These are phyloP conservation scores for Wickerhamomyces chambardii DNA, from an alignment of 805 yeast genomes.

Conservation along the genomic window DNA sequence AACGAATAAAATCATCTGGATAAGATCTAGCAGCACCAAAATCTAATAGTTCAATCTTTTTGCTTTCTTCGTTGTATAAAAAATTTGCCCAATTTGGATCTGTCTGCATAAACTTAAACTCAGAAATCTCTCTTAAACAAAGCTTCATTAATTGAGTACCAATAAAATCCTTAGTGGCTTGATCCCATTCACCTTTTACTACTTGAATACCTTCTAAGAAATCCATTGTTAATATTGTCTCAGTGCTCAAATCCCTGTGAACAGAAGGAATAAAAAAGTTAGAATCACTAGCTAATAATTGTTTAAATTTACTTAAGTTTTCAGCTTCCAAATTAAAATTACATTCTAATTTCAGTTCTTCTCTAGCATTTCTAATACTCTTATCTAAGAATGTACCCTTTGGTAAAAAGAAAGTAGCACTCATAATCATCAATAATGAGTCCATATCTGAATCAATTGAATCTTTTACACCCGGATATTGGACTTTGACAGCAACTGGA, in stretches of 20 bases:
- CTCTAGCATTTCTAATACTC: slow-evolving; percentile 87
- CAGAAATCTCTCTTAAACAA: slow-evolving; percentile 77
- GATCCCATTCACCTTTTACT: slow-evolving; percentile 66
- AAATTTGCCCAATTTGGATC: slow-evolving; percentile 99
- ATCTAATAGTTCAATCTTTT: slow-evolving; percentile 78
- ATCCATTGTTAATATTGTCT: slow-evolving; percentile 85
- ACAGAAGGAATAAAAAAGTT: slow-evolving; percentile 79
- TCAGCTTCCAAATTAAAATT: slow-evolving; percentile 88
- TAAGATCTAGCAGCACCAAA: slow-evolving; percentile 93
- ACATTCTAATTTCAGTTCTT: slow-evolving; percentile 95
- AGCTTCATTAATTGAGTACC: slow-evolving; percentile 82
- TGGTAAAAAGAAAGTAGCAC: slow-evolving; percentile 84
- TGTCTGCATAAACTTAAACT: slow-evolving; percentile 90
- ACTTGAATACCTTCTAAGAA: slow-evolving; percentile 78
- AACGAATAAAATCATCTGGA: slow-evolving; percentile 52
- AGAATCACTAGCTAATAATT: slow-evolving; percentile 47
- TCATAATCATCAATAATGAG: slow-evolving; percentile 68
- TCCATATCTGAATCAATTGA: slow-evolving; percentile 93
- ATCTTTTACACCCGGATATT: slow-evolving; percentile 93
- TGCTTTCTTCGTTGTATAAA: slow-evolving; percentile 62
- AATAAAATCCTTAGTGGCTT: slow-evolving; percentile 69
- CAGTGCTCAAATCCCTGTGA: slow-evolving; percentile 67
- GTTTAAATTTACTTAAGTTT: slow-evolving; percentile 59
- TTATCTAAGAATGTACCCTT: slow-evolving; percentile 87
- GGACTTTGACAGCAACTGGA: slow-evolving; percentile 89